phyloP scores from a whole-genome alignment of 441 rosid species.

The Iberis amara region DNA sequence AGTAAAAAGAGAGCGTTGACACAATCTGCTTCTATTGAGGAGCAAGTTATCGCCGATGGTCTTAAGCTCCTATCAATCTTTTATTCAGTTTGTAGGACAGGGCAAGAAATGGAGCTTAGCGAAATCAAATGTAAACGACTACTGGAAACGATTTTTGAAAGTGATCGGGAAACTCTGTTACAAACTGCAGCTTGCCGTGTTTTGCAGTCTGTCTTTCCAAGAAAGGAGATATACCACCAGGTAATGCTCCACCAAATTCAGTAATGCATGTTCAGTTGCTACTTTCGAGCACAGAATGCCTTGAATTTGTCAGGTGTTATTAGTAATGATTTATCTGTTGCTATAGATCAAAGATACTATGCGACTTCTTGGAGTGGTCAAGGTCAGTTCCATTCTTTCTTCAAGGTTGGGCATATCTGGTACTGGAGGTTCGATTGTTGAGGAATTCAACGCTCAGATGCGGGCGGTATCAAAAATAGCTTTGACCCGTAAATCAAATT shows the following conservation, averaged over 20 bases:
- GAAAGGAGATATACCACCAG: conserved; percentile 84
- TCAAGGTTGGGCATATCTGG: conserved; percentile 86
- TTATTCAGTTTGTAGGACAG: conserved; percentile 54
- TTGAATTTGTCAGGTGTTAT: conserved; percentile 13
- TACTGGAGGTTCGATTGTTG: conserved; percentile 81
- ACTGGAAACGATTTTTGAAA: conserved; percentile 80
- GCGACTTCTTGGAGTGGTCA: conserved; percentile 98
- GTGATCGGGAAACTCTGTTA: conserved; percentile 84
- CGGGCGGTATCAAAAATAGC: conserved; percentile 99
- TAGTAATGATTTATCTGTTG: conserved; percentile 28
- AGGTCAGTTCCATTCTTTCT: conserved; percentile 68
- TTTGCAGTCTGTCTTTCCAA: conserved; percentile 82
- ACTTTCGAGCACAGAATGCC: neutral
- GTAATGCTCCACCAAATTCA: conserved; percentile 35
- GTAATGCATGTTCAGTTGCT: conserved; percentile 24
- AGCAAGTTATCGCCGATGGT: conserved; percentile 95
- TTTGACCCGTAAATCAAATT: conserved; percentile 84
- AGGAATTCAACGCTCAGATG: conserved; percentile 97
- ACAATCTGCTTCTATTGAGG: conserved; percentile 77
- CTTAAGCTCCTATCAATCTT: conserved; percentile 81
- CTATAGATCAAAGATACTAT: conserved; percentile 82
- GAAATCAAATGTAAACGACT: conserved; percentile 82
- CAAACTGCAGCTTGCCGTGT: conserved; percentile 93
- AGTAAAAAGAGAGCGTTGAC: conserved; percentile 60
- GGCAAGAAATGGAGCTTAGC: conserved; percentile 55